A percentile compares a stretch with the other conserved stretches of the same genome.
Evolutionary conservation across 768 basidiomycete genomes (phyloP).

Genomic region (Boletales sp.): DNA sequence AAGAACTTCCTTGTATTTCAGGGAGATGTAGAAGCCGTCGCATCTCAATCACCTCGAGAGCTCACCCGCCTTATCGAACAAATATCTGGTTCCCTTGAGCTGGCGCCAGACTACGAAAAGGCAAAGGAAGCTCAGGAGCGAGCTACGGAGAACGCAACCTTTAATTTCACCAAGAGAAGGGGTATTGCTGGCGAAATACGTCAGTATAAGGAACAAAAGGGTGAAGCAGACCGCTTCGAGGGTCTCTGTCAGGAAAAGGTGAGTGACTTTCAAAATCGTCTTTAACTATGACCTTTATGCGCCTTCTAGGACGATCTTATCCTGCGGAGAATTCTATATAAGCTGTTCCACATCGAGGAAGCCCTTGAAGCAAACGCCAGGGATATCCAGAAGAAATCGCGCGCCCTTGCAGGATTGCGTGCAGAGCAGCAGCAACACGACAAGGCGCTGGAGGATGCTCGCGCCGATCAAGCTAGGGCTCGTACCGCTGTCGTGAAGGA

Average conservation of each 20-base stretch:
- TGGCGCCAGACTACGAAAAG: conserved; percentile 83
- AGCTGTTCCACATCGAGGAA: conserved; percentile 85
- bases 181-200: conserved; percentile 94
- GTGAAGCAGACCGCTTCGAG: conserved; percentile 87
- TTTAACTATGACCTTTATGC: conserved; percentile 3
- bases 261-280: conserved; percentile 17
- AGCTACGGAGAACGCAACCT: conserved; percentile 91
- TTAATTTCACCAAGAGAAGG: conserved; percentile 91
- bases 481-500: conserved; percentile 73
- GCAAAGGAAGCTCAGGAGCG: conserved; percentile 85
- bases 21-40: conserved; percentile 97
- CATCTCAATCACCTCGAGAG: conserved; percentile 89
- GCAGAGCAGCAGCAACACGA: conserved; percentile 71
- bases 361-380: conserved; percentile 70
- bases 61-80: conserved; percentile 91
- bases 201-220: conserved; percentile 96
- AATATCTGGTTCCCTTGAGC: conserved; percentile 91
- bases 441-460: conserved; percentile 64
- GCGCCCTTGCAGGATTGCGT: conserved; percentile 62
- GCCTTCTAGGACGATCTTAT: conserved; percentile 69
- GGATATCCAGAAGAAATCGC: conserved; percentile 70
- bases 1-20: conserved; percentile 99
- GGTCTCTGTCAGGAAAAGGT: conserved; percentile 71
- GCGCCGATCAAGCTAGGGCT: conserved; percentile 77
- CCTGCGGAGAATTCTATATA: conserved; percentile 79